phyloP scores from a whole-genome alignment of 2,329 filamentous ascomycete species.

The Penicillium psychrosexuale region DNA sequence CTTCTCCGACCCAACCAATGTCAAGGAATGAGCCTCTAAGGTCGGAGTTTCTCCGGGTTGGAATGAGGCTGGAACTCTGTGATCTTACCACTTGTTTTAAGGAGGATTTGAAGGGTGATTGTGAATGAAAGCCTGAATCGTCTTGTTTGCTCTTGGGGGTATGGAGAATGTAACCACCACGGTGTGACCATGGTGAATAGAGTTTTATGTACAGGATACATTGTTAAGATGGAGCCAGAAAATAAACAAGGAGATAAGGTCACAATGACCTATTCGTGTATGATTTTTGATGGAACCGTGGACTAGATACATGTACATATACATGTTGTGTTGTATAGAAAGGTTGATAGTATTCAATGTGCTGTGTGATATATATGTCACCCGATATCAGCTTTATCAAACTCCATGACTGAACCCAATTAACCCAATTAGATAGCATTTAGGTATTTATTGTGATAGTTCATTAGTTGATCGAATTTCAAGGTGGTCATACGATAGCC shows the following conservation, averaged over 20 bases:
- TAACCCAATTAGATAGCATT: neutral
- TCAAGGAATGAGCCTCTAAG: neutral
- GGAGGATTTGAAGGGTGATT: neutral
- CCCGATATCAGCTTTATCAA: too few relatives aligned
- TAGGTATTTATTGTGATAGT: too few relatives aligned
- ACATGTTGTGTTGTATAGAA: neutral
- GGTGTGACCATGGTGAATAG: too few relatives aligned
- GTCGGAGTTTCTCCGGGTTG: neutral
- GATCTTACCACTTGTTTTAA: neutral
- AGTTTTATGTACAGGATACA: too few relatives aligned
- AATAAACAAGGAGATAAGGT: neutral
- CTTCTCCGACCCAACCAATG: conserved; percentile 36
- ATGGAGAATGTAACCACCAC: too few relatives aligned
- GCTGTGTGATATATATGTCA: neutral
- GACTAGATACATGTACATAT: neutral
- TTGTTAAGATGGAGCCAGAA: too few relatives aligned
- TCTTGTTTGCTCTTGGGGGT: neutral
- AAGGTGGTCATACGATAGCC: neutral
- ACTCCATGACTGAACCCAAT: neutral
- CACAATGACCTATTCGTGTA: too few relatives aligned
- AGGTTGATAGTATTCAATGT: neutral
- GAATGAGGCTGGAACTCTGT: neutral
- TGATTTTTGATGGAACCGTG: neutral
- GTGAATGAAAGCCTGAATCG: neutral
- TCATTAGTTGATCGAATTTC: neutral